Evolutionary conservation across 2,329 filamentous ascomycete genomes (phyloP), one percentile per base, ranked within the genome.

Genomic region (Talaromyces sp.): DNA sequence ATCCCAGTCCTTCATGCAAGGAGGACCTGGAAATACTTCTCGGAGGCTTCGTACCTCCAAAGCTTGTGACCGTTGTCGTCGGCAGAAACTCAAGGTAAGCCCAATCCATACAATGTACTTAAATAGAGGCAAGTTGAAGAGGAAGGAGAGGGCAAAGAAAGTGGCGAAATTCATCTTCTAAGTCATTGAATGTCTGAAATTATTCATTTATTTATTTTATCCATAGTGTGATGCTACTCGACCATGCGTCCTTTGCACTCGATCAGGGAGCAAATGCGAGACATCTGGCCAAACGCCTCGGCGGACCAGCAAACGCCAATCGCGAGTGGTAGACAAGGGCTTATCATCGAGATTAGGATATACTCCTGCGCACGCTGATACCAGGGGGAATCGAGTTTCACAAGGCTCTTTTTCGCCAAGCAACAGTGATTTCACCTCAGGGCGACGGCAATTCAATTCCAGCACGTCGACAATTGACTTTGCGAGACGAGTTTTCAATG

Each of bases 151-250:
- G 35, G 35, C n/a, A 38, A 38, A 3, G 35, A 38, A 38, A 38
- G 5, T 14, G 6, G 35, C 35, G 8, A n/a, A 17, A 7, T 38
- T 38, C 8, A 38, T 38, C n/a, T 38, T 17, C 7, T 38, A n/a
- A 17, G 17, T 38, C n/a, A 38, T 38, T 38, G 14, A n/a, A 8
- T 8, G 2, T n/a, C 35, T 38, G n/a, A 38, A 38, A 38, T 5
- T 38, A 8, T 54, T 29, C 10, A 3, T 54, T 54, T n/a, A 17
- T 35, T n/a, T 9, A 11, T 26, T 35, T n/a, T 9, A 11, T 41
- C 19, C 6, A 38, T n/a, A 19, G 29, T 89, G 64, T 82, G 81
- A 69, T 88, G 82, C 9, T 85, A 86, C 0, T 84, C 86, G 11
- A 79, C 80, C 65, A 10, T 67, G 65, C 43, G 59, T 62, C 3